These are phyloP conservation scores for Rhizophagus prolifer DNA, from an alignment of 192 early-diverging fungal genomes.

Conservation along the genomic window DNA sequence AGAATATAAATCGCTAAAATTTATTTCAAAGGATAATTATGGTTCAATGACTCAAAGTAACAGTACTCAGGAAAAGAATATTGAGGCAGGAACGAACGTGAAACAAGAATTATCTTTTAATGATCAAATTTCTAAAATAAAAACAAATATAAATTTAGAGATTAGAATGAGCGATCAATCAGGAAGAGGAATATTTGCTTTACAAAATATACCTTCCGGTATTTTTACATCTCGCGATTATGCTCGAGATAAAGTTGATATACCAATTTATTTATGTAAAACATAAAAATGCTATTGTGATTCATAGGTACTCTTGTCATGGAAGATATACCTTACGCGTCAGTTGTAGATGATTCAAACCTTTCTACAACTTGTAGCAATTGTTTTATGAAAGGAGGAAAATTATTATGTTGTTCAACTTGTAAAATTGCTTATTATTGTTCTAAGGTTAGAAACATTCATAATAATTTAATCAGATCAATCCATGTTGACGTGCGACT, in stretches of 20 bases:
- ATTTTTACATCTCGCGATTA: not conserved
- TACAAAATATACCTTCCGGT: slow-evolving; percentile 4
- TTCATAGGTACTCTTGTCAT: slow-evolving; percentile 16
- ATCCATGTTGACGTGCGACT: not conserved
- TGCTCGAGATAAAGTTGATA: not conserved
- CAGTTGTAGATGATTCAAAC: slow-evolving; percentile 28
- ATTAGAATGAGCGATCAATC: not conserved
- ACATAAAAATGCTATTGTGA: not conserved
- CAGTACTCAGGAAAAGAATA: not conserved
- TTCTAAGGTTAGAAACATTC: slow-evolving; percentile 11
- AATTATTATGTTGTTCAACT: slow-evolving; percentile 11
- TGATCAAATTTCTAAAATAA: not conserved
- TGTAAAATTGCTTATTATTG: slow-evolving; percentile 25
- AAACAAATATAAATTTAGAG: not conserved
- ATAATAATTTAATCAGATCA: not conserved
- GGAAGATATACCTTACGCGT: slow-evolving; percentile 23
- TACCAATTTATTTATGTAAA: not conserved
- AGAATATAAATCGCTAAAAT: not conserved
- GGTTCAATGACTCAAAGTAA: not conserved
- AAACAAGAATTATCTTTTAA: not conserved
- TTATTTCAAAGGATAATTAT: not conserved
- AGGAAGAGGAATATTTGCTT: slow-evolving; percentile 2
- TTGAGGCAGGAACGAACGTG: not conserved
- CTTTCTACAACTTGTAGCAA: slow-evolving; percentile 18
- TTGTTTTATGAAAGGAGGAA: slow-evolving; percentile 16